phyloP scores from a whole-genome alignment of 2,329 filamentous ascomycete species.

The Sporothrix globosa region DNA sequence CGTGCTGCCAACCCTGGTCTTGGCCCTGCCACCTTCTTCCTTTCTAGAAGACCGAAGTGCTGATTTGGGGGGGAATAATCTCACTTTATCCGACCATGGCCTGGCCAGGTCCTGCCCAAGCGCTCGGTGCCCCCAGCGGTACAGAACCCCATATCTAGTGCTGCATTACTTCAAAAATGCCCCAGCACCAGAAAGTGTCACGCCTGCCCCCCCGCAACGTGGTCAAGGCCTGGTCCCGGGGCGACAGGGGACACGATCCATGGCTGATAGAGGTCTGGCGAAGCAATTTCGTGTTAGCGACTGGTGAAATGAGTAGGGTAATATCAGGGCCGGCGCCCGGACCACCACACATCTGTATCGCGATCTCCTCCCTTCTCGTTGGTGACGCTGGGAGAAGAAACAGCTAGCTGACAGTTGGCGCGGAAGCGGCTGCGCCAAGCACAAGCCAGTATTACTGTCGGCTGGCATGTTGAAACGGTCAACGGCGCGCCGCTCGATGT shows the following conservation, averaged over 20 bases:
- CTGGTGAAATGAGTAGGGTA: not conserved
- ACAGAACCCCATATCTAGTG: not conserved
- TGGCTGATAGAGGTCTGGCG: constrained; percentile 6
- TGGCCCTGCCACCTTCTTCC: not conserved
- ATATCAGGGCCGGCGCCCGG: not conserved
- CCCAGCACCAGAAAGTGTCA: not conserved
- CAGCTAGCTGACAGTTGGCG: constrained; percentile 12
- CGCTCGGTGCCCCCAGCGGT: not conserved
- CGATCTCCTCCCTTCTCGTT: not conserved
- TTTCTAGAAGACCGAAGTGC: constrained; percentile 8
- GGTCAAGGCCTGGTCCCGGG: constrained; percentile 3
- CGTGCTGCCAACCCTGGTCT: not conserved
- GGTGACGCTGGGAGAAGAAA: constrained; percentile 5
- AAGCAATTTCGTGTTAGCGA: constrained; percentile 15
- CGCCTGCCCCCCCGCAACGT: constrained; percentile 15
- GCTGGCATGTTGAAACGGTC: not conserved
- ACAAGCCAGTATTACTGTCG: not conserved
- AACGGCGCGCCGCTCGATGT: not conserved
- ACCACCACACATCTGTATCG: not conserved
- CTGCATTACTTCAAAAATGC: not conserved
- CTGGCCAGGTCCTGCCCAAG: constrained; percentile 11
- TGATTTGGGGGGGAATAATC: not conserved
- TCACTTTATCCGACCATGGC: not conserved
- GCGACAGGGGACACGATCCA: not conserved
- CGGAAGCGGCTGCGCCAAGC: not conserved